These are phyloP conservation scores for Neonothopanus nambi DNA, from an alignment of 1,284 basidiomycete genomes.

Conservation along the genomic window DNA sequence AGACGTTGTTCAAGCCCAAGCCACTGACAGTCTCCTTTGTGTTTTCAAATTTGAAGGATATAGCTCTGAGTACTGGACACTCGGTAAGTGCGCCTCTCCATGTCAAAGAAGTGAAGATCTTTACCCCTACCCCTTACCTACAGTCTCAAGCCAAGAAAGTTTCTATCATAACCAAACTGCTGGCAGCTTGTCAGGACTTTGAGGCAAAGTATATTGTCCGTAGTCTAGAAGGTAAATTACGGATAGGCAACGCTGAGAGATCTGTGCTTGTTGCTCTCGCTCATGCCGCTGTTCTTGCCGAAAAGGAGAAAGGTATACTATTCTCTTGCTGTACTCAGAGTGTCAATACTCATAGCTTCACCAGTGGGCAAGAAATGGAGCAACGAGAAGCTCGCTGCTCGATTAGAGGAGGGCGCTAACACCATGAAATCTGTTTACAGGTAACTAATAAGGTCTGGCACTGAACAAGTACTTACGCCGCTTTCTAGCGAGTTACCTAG, in stretches of 20 bases:
- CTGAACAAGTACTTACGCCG: not conserved
- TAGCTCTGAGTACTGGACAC: conserved; percentile 83
- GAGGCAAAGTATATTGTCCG: conserved; percentile 97
- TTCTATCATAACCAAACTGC: conserved; percentile 91
- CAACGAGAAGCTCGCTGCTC: conserved; percentile 70
- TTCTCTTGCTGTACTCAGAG: not conserved
- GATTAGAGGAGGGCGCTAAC: conserved; percentile 80
- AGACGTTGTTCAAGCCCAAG: conserved; percentile 94
- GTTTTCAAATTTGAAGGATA: conserved; percentile 84
- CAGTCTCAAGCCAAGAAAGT: conserved; percentile 95
- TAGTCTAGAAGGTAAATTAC: conserved; percentile 94
- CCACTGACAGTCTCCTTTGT: conserved; percentile 87
- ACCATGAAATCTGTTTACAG: conserved; percentile 92
- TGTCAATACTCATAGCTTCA: conserved; percentile 4
- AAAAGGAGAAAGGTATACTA: conserved; percentile 63
- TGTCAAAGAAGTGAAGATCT: conserved; percentile 16
- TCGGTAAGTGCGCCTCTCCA: conserved; percentile 51
- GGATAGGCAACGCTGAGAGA: conserved; percentile 96
- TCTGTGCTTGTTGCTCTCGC: conserved; percentile 89
- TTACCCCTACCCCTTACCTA: not conserved
- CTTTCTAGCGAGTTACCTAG: conserved; percentile 82
- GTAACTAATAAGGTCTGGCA: conserved; percentile 39
- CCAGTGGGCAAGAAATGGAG: conserved; percentile 73
- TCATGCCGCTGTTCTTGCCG: conserved; percentile 81
- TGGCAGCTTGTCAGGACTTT: conserved; percentile 87